These are phyloP conservation scores for Coemansia sp. DNA, from an alignment of 192 early-diverging fungal species.

Conservation along the genomic window DNA sequence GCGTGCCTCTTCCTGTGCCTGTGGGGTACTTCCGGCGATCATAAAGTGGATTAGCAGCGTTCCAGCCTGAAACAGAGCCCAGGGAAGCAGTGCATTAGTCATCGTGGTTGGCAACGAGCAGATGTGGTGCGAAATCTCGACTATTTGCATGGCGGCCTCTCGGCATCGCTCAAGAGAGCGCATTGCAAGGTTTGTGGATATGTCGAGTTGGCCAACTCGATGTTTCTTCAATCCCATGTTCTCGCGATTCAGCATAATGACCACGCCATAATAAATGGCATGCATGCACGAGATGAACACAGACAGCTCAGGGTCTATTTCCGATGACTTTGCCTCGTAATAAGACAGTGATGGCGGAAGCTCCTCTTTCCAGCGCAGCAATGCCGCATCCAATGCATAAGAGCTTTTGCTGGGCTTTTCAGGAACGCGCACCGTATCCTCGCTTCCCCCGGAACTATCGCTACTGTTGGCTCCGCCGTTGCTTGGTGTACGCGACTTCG, in stretches of 20 bases:
- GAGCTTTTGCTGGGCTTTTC: constrained; percentile 23
- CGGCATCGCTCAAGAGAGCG: constrained; percentile 51
- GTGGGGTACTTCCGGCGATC: constrained; percentile 49
- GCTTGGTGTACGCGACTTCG: constrained; percentile 7
- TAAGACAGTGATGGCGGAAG: constrained; percentile 37
- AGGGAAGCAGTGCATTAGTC: constrained; percentile 52
- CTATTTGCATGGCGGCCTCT: constrained; percentile 51
- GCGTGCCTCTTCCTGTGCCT: constrained; percentile 53
- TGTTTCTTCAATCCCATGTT: constrained; percentile 52
- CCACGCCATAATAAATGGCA: constrained; percentile 47
- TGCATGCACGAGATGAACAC: constrained; percentile 53
- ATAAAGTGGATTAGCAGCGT: constrained; percentile 56
- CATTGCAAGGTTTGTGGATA: constrained; percentile 49
- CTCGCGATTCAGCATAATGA: constrained; percentile 54
- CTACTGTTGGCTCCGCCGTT: neutral
- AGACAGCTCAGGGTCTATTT: constrained; percentile 22
- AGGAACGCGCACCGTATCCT: neutral
- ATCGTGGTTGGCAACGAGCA: constrained; percentile 45
- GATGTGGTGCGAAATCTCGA: constrained; percentile 48
- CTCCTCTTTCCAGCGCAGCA: constrained; percentile 53
- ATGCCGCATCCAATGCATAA: constrained; percentile 31
- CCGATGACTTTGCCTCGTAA: constrained; percentile 19
- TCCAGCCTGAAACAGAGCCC: constrained; percentile 56
- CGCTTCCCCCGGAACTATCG: neutral
- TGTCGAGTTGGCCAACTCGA: constrained; percentile 45